phyloP scores from a whole-genome alignment of 1,139 yeast genomes.

The Saccharomyces hybrid region DNA sequence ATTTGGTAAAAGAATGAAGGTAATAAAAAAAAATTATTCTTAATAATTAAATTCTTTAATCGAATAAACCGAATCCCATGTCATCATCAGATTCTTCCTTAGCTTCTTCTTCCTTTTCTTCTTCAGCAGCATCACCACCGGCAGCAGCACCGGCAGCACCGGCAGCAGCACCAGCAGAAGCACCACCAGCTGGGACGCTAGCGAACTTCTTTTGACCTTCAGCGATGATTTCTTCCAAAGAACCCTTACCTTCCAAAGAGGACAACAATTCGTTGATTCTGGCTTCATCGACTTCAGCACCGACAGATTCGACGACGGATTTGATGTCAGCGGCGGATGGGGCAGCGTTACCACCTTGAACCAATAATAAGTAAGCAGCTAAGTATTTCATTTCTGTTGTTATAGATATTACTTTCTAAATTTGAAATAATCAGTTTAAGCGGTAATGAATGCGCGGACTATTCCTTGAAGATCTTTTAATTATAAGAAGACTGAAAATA shows the following conservation, averaged over 20 bases:
- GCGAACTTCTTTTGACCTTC: constrained; percentile 95
- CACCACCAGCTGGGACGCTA: constrained; percentile 96
- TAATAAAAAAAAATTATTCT: constrained; percentile 1
- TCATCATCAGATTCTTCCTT: constrained; percentile 59
- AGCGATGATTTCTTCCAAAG: constrained; percentile 79
- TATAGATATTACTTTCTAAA: constrained; percentile 9
- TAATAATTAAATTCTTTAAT: constrained; percentile 38
- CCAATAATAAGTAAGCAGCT: constrained; percentile 86
- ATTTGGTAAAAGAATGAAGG: not conserved
- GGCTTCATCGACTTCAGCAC: constrained; percentile 90
- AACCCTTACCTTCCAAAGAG: constrained; percentile 91
- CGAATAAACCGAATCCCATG: constrained; percentile 90
- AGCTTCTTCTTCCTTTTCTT: constrained; percentile 48
- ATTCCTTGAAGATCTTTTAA: constrained; percentile 29
- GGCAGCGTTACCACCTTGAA: constrained; percentile 77
- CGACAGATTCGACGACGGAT: constrained; percentile 83
- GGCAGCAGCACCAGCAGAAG: constrained; percentile 63
- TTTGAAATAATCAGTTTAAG: constrained; percentile 35
- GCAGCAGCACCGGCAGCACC: constrained; percentile 63
- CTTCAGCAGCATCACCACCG: constrained; percentile 64
- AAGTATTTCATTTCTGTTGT: constrained; percentile 71
- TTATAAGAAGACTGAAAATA: not conserved
- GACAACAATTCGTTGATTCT: constrained; percentile 77
- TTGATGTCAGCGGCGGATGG: constrained; percentile 94
- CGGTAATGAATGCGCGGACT: constrained; percentile 30